Base-by-base conservation (phyloP, 2,329 filamentous ascomycete species). In the Aureobasidium sp. region DNA sequence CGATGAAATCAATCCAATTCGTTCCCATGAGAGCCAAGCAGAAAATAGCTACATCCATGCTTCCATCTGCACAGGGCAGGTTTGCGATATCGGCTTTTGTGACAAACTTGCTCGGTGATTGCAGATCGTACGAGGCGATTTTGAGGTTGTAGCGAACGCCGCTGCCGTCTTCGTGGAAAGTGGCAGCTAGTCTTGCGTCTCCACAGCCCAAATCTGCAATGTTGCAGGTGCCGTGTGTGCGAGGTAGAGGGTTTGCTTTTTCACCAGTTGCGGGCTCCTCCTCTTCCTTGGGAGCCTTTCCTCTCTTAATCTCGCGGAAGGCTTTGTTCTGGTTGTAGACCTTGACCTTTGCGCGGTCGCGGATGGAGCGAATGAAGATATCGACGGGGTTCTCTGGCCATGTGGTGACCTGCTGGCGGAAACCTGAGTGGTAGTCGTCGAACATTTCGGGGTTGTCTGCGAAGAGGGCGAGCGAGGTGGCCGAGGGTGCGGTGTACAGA, bases 331-430 rank as follows among this genome's bases (percentile, higher is more conserved):
- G 73, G 63, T 66, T 66, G 50, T 66, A 66, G 50, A 67, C 69
- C 69, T 74, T 71, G 25, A 85, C 75, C 52, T 81, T 83, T 25
- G 83, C 90, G n/a, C 93, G 85, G 16, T 76, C 72, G 61, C 85
- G 81, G 66, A 97, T 85, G 55, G 87, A 82, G 32, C 77, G 72
- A 66, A 97, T 86, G 77, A 96, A 97, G 62, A 83, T 85, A 73
- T 97, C 90, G 50, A 99, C 91, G 0, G 94, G 94, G 75, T 99
- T 99, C 71, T 93, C 90, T 8, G 94, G 94, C 94, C 94, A 99
- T 2, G 92, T 89, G 70, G 90, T 87, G 63, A 97, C 94, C 77
- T 99, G 94, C 59, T 92, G 89, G 1, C 92, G 88, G 81, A 99
- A 99, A 37, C 94, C 94, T 64, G 91, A 88, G 77, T 99, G 94